These are phyloP conservation scores for Beauveria medogensis DNA, from an alignment of 2,329 filamentous ascomycete genomes.

Conservation along the genomic window DNA sequence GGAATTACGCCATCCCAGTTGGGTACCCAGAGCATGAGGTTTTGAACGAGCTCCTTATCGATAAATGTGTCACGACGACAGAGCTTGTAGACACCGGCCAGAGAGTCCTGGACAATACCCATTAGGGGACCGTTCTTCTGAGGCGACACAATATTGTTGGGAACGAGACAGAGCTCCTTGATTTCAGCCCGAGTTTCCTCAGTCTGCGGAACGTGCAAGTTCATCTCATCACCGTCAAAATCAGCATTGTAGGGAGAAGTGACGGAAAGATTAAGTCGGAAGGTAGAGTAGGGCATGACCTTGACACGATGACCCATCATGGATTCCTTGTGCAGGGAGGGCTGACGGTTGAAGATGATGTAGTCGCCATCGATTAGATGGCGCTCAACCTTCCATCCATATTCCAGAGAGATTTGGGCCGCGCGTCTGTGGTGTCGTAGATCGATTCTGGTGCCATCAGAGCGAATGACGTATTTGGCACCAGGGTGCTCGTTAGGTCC, in stretches of 20 bases:
- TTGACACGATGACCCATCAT: constrained; percentile 99
- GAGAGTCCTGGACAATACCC: constrained; percentile 98
- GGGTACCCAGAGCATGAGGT: constrained; percentile 93
- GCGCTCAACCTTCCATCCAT: constrained; percentile 97
- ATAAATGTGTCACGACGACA: constrained; percentile 88
- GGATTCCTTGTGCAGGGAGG: constrained; percentile 97
- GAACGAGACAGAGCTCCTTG: constrained; percentile 93
- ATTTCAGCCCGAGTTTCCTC: constrained; percentile 96
- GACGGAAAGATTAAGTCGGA: constrained; percentile 93
- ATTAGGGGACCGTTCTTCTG: constrained; percentile 95
- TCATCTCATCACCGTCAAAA: constrained; percentile 99
- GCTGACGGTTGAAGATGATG: constrained; percentile 99
- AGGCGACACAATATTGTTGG: constrained; percentile 94
- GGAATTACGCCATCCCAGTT: constrained; percentile 96
- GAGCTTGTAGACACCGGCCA: constrained; percentile 95
- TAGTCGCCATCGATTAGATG: constrained; percentile 94
- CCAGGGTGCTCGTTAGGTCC: constrained; percentile 93
- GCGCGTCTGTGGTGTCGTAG: constrained; percentile 86
- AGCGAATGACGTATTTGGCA: constrained; percentile 91
- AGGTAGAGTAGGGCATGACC: constrained; percentile 98
- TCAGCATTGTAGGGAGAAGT: constrained; percentile 99
- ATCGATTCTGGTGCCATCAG: constrained; percentile 90
- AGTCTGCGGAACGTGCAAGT: constrained; percentile 95
- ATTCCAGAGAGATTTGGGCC: constrained; percentile 78
- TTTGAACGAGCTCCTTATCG: constrained; percentile 87